phyloP scores from a whole-genome alignment of 1,284 basidiomycete genomes.

The Ceratobasidium sp. region DNA sequence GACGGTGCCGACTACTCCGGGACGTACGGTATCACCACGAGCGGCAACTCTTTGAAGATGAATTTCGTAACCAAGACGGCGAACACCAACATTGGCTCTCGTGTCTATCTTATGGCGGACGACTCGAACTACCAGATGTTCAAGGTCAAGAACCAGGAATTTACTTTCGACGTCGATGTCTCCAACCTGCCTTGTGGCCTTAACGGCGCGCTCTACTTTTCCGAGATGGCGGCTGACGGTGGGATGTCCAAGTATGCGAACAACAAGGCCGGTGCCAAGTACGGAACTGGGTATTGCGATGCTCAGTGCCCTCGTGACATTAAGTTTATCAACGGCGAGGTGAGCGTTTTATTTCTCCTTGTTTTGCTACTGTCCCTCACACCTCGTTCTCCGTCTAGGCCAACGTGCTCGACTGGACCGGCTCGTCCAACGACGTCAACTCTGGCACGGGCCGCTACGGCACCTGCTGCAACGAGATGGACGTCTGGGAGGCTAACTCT shows the following conservation, averaged over 20 bases:
- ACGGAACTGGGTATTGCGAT: constrained; percentile 58
- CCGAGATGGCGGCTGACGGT: constrained; percentile 53
- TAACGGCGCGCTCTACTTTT: constrained; percentile 61
- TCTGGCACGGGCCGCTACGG: constrained; percentile 48
- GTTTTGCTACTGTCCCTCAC: constrained; percentile 56
- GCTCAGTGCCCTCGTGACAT: constrained; percentile 63
- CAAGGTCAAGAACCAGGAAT: constrained; percentile 68
- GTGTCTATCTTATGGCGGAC: constrained; percentile 65
- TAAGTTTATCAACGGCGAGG: constrained; percentile 70
- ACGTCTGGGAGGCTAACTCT: constrained; percentile 61
- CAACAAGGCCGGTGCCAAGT: constrained; percentile 54
- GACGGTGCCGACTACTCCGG: constrained; percentile 70
- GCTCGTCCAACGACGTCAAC: constrained; percentile 42
- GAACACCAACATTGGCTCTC: constrained; percentile 79
- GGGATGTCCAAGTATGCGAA: constrained; percentile 48
- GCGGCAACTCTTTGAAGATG: constrained; percentile 72
- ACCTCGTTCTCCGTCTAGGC: constrained; percentile 42
- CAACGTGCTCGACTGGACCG: constrained; percentile 37
- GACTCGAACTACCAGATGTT: constrained; percentile 65
- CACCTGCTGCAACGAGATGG: constrained; percentile 50
- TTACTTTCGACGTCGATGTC: constrained; percentile 71
- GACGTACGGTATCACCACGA: constrained; percentile 64
- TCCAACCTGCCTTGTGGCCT: constrained; percentile 68
- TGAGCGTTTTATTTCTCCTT: no score
- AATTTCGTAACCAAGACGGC: constrained; percentile 82